Evolutionary conservation across 2,329 filamentous ascomycete genomes (phyloP).

Genomic region (Ophiostoma triangulosporum): DNA sequence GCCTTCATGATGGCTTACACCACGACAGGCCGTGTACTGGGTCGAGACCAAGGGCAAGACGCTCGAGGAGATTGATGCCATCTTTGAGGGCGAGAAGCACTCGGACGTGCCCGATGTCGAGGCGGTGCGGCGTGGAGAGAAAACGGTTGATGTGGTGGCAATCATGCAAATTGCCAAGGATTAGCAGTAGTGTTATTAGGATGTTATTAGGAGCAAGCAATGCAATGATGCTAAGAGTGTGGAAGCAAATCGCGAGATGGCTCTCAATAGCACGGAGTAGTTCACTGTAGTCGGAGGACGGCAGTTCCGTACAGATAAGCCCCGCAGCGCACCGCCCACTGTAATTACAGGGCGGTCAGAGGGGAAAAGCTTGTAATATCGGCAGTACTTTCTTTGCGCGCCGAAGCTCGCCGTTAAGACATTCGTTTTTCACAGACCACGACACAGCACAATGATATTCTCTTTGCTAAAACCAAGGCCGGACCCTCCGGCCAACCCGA

Average conservation of each 20-base stretch:
- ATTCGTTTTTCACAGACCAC: too few relatives aligned
- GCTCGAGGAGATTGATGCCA: constrained; percentile 24
- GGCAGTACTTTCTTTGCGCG: background rate
- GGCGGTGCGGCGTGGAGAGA: constrained; percentile 16
- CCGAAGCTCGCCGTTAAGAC: background rate
- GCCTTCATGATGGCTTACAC: background rate
- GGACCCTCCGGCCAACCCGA: background rate
- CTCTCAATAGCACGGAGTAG: too few relatives aligned
- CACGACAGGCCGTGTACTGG: constrained; percentile 20
- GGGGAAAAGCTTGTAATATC: background rate
- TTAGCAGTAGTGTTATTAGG: too few relatives aligned
- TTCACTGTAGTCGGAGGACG: too few relatives aligned
- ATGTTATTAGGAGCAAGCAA: too few relatives aligned
- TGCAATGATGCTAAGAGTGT: too few relatives aligned
- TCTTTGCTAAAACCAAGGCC: constrained; percentile 3
- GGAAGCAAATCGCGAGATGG: too few relatives aligned
- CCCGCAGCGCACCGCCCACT: too few relatives aligned
- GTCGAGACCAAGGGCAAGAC: constrained; percentile 26
- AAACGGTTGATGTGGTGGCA: constrained; percentile 14
- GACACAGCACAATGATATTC: background rate
- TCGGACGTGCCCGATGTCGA: constrained; percentile 19
- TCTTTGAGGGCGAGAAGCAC: constrained; percentile 24
- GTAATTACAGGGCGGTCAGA: background rate
- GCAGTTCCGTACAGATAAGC: too few relatives aligned
- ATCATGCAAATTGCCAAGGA: constrained; percentile 3